These are phyloP conservation scores for Chlamydomonas schloesseri DNA, from an alignment of 139 green algal genomes.

Conservation along the genomic window DNA sequence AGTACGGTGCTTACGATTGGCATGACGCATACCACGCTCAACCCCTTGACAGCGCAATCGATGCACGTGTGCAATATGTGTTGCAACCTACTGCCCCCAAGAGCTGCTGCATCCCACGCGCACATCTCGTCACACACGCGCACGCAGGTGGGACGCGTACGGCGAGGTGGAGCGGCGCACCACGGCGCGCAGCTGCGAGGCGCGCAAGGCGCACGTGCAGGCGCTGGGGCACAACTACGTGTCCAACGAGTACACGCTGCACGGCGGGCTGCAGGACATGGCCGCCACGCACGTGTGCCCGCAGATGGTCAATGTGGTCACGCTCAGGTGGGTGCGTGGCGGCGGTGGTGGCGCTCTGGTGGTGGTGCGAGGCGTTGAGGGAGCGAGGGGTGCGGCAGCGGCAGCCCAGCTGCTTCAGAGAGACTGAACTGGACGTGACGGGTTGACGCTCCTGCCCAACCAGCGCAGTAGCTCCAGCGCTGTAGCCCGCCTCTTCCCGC, in stretches of 20 bases:
- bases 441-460: no score
- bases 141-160: neutral
- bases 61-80: no score
- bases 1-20: no score
- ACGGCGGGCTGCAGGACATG: constrained; percentile 5
- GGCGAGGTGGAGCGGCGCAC: neutral
- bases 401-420: no score
- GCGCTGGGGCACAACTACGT: neutral
- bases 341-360: neutral
- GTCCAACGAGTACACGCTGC: constrained; percentile 39
- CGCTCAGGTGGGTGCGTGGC: constrained; percentile 5
- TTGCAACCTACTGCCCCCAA: no score
- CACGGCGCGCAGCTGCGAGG: neutral
- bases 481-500: no score
- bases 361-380: no score
- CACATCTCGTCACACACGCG: no score
- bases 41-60: no score
- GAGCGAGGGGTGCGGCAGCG: neutral
- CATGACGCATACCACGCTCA: no score
- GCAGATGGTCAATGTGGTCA: constrained; percentile 8
- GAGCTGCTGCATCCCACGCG: no score
- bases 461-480: no score
- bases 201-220: neutral
- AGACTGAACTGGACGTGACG: neutral
- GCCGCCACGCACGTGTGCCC: neutral